These are phyloP conservation scores for Solanum bulbocastanum DNA, from an alignment of 257 asterid species.

Conservation along the genomic window DNA sequence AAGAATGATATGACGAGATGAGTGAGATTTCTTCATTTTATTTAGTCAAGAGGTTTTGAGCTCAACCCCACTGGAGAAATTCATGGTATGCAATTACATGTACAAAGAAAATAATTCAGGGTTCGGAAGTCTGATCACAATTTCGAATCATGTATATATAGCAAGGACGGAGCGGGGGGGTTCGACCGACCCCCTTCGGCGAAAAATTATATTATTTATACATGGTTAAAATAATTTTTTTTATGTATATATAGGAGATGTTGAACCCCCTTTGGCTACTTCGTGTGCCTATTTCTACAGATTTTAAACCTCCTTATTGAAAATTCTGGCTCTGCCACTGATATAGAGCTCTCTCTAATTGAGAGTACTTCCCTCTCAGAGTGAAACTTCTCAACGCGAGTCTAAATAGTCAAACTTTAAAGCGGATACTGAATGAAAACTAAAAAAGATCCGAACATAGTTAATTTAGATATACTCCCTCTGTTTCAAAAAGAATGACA, in stretches of 20 bases:
- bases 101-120: background rate
- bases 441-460: fast-evolving
- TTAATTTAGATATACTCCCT: background rate
- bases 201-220: too few species aligned
- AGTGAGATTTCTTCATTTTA: background rate
- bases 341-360: background rate
- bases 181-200: too few species aligned
- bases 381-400: background rate
- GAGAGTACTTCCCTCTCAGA: background rate
- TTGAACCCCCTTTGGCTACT: too few species aligned
- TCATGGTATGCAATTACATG: background rate
- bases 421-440: background rate
- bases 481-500: too few species aligned
- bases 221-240: too few species aligned
- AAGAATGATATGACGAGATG: too few species aligned
- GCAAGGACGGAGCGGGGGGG: too few species aligned
- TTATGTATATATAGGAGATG: too few species aligned
- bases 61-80: background rate
- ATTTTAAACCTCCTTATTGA: too few species aligned
- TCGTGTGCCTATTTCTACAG: too few species aligned
- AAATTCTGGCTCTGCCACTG: too few species aligned
- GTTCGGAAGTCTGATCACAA: background rate
- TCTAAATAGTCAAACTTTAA: background rate
- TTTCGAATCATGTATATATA: background rate
- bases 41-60: background rate